phyloP scores from a whole-genome alignment of 2,329 filamentous ascomycete genomes.

The Exophiala sp. region DNA sequence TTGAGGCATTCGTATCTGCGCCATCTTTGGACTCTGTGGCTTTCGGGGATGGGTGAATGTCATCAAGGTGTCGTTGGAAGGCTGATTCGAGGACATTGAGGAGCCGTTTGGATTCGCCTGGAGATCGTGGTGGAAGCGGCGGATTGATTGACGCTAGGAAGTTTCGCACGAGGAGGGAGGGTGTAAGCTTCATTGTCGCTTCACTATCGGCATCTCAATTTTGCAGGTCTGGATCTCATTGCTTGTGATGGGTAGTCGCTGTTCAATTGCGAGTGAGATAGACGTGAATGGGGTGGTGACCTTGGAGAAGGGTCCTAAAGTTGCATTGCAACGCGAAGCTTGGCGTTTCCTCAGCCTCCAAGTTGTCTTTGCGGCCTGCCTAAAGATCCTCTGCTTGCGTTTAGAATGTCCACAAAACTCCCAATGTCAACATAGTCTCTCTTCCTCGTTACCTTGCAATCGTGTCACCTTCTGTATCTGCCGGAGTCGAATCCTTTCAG shows the following conservation, averaged over 20 bases:
- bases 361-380: slow-evolving; percentile 2
- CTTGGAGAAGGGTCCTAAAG: too few species aligned
- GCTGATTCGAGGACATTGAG: slow-evolving; percentile 60
- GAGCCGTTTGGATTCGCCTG: slow-evolving; percentile 57
- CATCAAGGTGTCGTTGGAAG: slow-evolving; percentile 62
- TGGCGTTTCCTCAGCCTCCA: slow-evolving; percentile 1
- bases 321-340: slow-evolving; percentile 4
- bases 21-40: slow-evolving; percentile 21
- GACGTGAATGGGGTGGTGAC: not conserved
- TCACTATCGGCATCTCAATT: not conserved
- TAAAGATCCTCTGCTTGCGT: slow-evolving; percentile 3
- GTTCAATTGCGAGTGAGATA: not conserved
- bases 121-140: slow-evolving; percentile 48
- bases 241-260: not conserved
- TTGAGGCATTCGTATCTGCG: slow-evolving; percentile 21
- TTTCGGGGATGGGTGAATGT: slow-evolving; percentile 48
- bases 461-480: slow-evolving; percentile 10
- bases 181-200: slow-evolving; percentile 33
- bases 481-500: slow-evolving; percentile 11
- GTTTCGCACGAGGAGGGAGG: slow-evolving; percentile 46
- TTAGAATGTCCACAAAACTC: slow-evolving; percentile 10
- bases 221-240: not conserved
- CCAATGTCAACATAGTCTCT: slow-evolving; percentile 23
- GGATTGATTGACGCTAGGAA: slow-evolving; percentile 54
- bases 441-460: slow-evolving; percentile 8